These are phyloP conservation scores for Craterostigma plantagineum DNA, from an alignment of 257 asterid genomes.

Conservation along the genomic window DNA sequence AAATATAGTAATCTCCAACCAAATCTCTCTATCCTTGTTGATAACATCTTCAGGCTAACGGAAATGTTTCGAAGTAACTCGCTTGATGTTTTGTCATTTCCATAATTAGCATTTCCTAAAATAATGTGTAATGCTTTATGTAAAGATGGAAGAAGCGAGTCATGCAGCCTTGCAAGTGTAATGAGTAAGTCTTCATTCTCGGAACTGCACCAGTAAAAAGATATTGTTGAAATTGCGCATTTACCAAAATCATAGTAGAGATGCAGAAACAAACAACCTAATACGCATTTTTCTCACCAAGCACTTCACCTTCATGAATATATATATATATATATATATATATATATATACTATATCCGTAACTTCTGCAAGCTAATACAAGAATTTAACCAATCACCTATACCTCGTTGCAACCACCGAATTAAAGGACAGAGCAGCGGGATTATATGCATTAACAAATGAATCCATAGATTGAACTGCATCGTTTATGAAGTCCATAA, in stretches of 20 bases:
- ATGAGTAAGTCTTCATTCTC: conserved; percentile 69
- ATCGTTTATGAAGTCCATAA: conserved; percentile 92
- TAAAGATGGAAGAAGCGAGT: conserved; percentile 68
- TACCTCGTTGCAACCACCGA: conserved; percentile 73
- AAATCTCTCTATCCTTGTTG: conserved; percentile 43
- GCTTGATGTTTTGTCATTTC: conserved; percentile 19
- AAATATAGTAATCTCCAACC: conserved; percentile 60
- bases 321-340: too few relatives aligned
- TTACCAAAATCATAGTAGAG: background rate
- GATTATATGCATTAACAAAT: conserved; percentile 57
- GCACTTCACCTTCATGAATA: background rate
- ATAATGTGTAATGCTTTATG: conserved; percentile 38
- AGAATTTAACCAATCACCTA: conserved; percentile 1
- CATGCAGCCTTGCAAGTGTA: conserved; percentile 61
- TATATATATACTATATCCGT: background rate
- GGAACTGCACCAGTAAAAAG: conserved; percentile 33
- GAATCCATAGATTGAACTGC: conserved; percentile 79
- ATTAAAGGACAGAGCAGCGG: conserved; percentile 57
- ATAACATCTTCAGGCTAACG: conserved; percentile 50
- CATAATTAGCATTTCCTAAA: conserved; percentile 20
- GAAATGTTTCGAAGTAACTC: conserved; percentile 36
- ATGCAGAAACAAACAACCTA: background rate
- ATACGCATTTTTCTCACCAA: conserved; percentile 1
- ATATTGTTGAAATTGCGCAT: background rate
- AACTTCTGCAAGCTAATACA: background rate